phyloP scores from a whole-genome alignment of 148 eudicot genomes.

The Persicaria tinctoria region DNA sequence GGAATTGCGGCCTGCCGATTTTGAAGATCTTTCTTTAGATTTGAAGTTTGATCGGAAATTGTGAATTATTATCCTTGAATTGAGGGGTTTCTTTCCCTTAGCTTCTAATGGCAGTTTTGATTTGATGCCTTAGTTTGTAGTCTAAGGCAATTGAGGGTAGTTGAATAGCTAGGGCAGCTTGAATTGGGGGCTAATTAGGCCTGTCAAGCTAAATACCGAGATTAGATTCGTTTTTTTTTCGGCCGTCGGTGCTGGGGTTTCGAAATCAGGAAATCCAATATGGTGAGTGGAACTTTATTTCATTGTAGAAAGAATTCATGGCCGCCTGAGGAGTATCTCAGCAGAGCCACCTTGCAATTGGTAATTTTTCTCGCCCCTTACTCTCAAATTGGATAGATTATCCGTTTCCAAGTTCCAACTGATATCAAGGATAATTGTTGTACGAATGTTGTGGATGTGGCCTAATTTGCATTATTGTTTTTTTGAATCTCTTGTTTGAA shows the following conservation, averaged over 20 bases:
- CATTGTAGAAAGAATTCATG: slow-evolving; percentile 81
- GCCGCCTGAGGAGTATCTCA: slow-evolving; percentile 89
- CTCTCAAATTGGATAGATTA: not conserved
- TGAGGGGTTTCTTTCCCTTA: slow-evolving; percentile 2
- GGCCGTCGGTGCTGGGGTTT: slow-evolving; percentile 3
- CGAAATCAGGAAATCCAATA: slow-evolving; percentile 18
- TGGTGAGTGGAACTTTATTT: slow-evolving; percentile 72
- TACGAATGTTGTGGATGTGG: not conserved
- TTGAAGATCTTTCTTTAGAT: slow-evolving; percentile 5
- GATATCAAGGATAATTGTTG: not conserved
- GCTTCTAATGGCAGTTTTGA: slow-evolving; percentile 13
- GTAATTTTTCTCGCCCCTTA: slow-evolving; percentile 27
- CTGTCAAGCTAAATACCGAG: not conserved
- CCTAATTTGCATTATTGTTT: not conserved
- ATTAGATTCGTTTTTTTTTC: not conserved
- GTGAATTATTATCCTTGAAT: not conserved
- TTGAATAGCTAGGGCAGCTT: not conserved
- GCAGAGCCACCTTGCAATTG: slow-evolving; percentile 60
- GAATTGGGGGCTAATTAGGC: not conserved
- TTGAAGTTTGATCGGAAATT: not conserved
- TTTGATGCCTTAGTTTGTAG: slow-evolving; percentile 12
- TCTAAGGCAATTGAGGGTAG: not conserved
- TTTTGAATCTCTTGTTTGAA: not conserved
- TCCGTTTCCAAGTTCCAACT: not conserved
- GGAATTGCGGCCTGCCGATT: not conserved